Conservation (phyloP, 1,284 basidiomycete species). For the Ustilago sp. region DNA sequence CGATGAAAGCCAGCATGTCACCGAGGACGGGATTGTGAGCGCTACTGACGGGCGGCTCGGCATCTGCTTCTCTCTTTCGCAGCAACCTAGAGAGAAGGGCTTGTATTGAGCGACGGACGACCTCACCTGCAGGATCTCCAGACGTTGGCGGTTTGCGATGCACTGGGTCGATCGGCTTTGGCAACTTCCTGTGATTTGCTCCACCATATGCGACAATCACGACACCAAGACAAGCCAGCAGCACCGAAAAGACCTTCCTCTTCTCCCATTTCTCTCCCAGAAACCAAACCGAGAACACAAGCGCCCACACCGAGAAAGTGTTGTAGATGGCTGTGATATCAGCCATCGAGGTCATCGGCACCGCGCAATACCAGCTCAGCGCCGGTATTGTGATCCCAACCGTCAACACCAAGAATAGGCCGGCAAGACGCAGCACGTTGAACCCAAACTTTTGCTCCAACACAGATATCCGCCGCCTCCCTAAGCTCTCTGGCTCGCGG, state of each 20-base stretch:
- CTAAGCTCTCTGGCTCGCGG: constrained; percentile 13
- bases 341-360: constrained; percentile 68
- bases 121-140: constrained; percentile 17
- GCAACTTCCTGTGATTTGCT: constrained; percentile 53
- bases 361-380: constrained; percentile 67
- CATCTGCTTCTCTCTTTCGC: not conserved
- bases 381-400: constrained; percentile 65
- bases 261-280: constrained; percentile 64
- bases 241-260: constrained; percentile 62
- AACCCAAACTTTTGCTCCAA: constrained; percentile 45
- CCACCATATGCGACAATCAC: constrained; percentile 65
- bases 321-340: constrained; percentile 69
- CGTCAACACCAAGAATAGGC: constrained; percentile 57
- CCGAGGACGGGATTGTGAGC: constrained; percentile 58
- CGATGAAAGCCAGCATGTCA: constrained; percentile 59
- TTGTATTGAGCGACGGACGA: constrained; percentile 16
- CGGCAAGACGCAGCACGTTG: constrained; percentile 36
- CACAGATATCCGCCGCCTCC: constrained; percentile 15
- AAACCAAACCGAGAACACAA: constrained; percentile 68
- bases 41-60: constrained; percentile 23
- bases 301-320: constrained; percentile 67
- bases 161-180: constrained; percentile 50
- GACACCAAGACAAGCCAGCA: constrained; percentile 64
- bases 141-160: constrained; percentile 43
- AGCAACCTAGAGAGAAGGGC: constrained; percentile 1